phyloP scores from a whole-genome alignment of 192 early-diverging fungal genomes.

The Mortierella antarctica region DNA sequence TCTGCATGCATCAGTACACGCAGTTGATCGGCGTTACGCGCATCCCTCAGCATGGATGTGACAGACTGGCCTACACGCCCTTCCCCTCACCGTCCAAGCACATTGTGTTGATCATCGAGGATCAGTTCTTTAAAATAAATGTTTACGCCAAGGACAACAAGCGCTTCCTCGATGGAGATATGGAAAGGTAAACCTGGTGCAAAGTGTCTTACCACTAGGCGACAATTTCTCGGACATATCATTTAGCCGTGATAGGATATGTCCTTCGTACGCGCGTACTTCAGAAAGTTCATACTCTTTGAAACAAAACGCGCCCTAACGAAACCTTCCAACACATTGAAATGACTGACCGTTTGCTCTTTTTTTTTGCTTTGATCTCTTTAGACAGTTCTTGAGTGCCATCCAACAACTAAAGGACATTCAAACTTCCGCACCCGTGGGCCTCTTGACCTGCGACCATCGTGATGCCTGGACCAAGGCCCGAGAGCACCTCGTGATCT shows the following conservation, averaged over 20 bases:
- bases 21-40: constrained; percentile 83
- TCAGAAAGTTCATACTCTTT: too few species aligned
- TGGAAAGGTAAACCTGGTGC: constrained; percentile 70
- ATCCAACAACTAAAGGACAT: constrained; percentile 70
- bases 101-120: constrained; percentile 76
- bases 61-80: constrained; percentile 67
- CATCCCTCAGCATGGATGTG: constrained; percentile 81
- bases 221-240: background rate
- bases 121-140: constrained; percentile 83
- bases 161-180: constrained; percentile 67
- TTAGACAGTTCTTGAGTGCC: constrained; percentile 33
- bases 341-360: background rate
- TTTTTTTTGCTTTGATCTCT: background rate
- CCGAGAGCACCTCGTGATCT: constrained; percentile 71
- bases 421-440: constrained; percentile 66
- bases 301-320: too few species aligned
- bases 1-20: constrained; percentile 91
- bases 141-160: constrained; percentile 71
- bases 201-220: background rate
- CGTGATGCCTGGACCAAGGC: constrained; percentile 85
- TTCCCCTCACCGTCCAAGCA: constrained; percentile 60
- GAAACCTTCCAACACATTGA: too few species aligned
- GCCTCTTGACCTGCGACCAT: constrained; percentile 80
- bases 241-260: background rate
- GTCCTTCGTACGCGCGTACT: too few species aligned